Percentiles rank a stretch among this genome's conserved stretches.
phyloP scores from a whole-genome alignment of 2,329 filamentous ascomycete genomes.

The Tolypocladium album region DNA sequence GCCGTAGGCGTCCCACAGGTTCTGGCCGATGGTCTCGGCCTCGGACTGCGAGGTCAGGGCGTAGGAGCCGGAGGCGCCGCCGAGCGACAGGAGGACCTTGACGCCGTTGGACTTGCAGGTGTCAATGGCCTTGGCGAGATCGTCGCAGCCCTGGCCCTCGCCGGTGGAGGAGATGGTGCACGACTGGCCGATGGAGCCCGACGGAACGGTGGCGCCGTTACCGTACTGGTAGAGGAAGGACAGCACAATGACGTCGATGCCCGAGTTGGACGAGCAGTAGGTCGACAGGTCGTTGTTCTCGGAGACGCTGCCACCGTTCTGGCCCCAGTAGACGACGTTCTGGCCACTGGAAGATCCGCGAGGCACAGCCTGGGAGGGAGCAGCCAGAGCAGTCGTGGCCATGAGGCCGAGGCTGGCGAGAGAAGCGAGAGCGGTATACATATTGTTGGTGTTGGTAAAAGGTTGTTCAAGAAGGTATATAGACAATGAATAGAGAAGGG shows the following conservation, averaged over 20 bases:
- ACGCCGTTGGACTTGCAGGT: constrained; percentile 11
- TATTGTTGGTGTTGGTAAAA: constrained; percentile 5
- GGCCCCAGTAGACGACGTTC: constrained; percentile 21
- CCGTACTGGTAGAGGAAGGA: constrained; percentile 30
- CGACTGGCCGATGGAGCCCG: constrained; percentile 26
- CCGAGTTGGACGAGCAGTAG: constrained; percentile 25
- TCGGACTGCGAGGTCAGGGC: constrained; percentile 7
- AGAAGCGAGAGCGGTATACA: constrained; percentile 6
- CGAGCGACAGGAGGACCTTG: constrained; percentile 9
- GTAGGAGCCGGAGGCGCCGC: constrained; percentile 9
- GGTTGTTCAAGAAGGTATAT: background rate
- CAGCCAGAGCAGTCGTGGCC: constrained; percentile 5
- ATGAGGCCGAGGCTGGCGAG: constrained; percentile 7
- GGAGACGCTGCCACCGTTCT: constrained; percentile 13
- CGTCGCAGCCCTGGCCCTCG: constrained; percentile 16
- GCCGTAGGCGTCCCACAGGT: constrained; percentile 12
- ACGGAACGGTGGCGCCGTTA: constrained; percentile 22
- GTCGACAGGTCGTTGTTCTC: constrained; percentile 24
- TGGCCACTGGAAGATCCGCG: constrained; percentile 10
- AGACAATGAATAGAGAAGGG: background rate
- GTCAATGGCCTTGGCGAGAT: constrained; percentile 8
- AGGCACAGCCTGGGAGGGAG: background rate
- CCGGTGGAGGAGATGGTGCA: constrained; percentile 22
- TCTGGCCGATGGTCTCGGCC: constrained; percentile 11
- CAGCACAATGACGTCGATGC: constrained; percentile 31